Base-by-base conservation (phyloP, 139 green algal species). In the Mesostigma viride region DNA sequence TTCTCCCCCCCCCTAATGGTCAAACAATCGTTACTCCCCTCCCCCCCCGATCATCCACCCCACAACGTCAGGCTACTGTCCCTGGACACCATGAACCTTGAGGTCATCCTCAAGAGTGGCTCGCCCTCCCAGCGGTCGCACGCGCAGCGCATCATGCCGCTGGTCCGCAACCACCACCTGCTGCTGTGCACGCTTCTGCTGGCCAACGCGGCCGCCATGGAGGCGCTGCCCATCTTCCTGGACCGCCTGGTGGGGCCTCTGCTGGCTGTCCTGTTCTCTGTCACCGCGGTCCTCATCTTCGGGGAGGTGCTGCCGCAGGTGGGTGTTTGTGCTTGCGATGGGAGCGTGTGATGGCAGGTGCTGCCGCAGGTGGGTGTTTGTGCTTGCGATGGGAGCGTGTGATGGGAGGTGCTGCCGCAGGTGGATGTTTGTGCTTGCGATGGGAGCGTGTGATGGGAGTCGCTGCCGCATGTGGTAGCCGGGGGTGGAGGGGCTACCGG, bases 161-260 rank as follows among this genome's bases (percentile, higher is more conserved):
- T 79, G 4, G 35, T 81, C 30, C 33, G 51, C 61, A 74, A 73
- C 26, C 72, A 72, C n/a, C 72, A 79, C 32, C 46, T 72, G 27
- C 61, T 79, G 3, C 72, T 79, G 27, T 68, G 69, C 31, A 79
- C 72, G 24, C 63, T 79, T n/a, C 72, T 79, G 17, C 46, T 79
- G 34, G 76, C 73, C 14, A 79, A 79, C 30, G 70, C 72, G 24
- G 35, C 67, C 24, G 72, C 72, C 0, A 72, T 74, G 34, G 73
- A 79, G 71, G 73, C 73, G 8, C 69, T 76, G 32, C 69, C 69
- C 3, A 73, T 76, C 32, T 73, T 76, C 35, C 45, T 76, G 22
- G 64, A 76, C 64, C 20, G 24, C 17, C 32, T 76, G 20, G 62
- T 75, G 53, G 32, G 27, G 4, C 28, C 70, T 1, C 68, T 28